Evolutionary conservation across 2,329 filamentous ascomycete species (phyloP), one percentile per base, ranked within the genome.

Genomic region (Escovopsis weberi): DNA sequence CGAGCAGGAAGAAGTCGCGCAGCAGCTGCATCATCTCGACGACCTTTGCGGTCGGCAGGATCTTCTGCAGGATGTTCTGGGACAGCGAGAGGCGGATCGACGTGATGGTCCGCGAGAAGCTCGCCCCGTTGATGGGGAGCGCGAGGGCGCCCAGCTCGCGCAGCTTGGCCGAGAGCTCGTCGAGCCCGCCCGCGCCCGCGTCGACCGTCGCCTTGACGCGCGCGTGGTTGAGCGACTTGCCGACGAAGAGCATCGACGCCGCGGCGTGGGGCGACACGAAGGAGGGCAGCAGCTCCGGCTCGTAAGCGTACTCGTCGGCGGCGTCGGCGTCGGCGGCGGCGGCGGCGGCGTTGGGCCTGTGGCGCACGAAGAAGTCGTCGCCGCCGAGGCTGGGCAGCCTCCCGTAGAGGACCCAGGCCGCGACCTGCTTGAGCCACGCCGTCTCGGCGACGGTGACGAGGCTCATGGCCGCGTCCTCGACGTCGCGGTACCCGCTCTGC

Each of bases 351-450:
- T 66, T 60, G 11, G 64, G 57, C 8, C 65, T 56, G 49, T 59
- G 69, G 55, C 74, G 72, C 30, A 96, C 76, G 57, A 94, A 94
- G 58, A 96, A 96, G 60, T 96, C 89, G n/a, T 75, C 71, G 5
- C 71, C 74, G 3, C 85, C 86, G 56, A 85, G 80, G 12, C 72
- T 73, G 1, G 89, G 88, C 44, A 94, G 63, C 40, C 82, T 78
- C 5, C 91, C 91, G 58, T 94, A 93, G 12, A 96, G 63, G 8
- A 96, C 72, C 89, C 89, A 98, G 26, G 84, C 83, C 4, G 86
- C 84, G 10, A 93, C 71, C 56, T 94, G 87, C 59, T 86, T 84
- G 55, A 96, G 66, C 91, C 91, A 98, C 8, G 88, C 83, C 28
- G 76, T 82, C 63, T 98, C 89, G 0, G 87, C 88, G 19, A 85